These are phyloP conservation scores for Thermothielavioides terrestris DNA, from an alignment of 495 filamentous ascomycete species.

Conservation along the genomic window DNA sequence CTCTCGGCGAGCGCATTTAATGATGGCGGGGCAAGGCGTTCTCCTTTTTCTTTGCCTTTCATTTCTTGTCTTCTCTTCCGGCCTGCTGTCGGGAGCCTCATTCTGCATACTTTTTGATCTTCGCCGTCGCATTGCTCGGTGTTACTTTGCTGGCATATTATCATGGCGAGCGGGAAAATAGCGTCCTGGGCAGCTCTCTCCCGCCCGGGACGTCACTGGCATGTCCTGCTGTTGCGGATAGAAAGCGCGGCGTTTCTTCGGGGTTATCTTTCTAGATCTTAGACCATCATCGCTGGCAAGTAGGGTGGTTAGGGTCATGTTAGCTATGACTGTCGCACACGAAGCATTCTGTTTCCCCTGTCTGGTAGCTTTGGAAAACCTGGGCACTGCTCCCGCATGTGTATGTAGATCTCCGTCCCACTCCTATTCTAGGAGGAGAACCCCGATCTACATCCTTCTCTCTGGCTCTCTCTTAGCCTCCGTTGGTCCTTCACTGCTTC, in stretches of 20 bases:
- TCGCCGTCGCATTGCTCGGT: not conserved
- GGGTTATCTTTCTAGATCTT: not conserved
- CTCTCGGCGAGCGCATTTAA: slow-evolving; percentile 4
- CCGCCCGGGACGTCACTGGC: not conserved
- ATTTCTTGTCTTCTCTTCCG: not conserved
- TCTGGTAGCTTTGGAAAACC: too few species aligned
- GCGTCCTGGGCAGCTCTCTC: too few species aligned
- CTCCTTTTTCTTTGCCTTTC: slow-evolving; percentile 1
- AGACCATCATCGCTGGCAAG: not conserved
- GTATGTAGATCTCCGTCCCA: too few species aligned
- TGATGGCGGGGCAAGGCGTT: slow-evolving; percentile 12
- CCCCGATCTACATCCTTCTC: too few species aligned
- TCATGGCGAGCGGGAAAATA: not conserved
- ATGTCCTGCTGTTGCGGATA: not conserved
- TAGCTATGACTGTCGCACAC: not conserved
- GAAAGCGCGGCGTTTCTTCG: slow-evolving; percentile 1
- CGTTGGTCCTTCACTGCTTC: too few species aligned
- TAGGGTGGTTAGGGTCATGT: not conserved
- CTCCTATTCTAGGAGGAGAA: too few species aligned
- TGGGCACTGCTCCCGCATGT: too few species aligned
- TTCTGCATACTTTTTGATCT: slow-evolving; percentile 7
- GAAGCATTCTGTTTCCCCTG: too few species aligned
- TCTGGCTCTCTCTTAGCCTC: too few species aligned
- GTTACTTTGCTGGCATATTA: slow-evolving; percentile 3
- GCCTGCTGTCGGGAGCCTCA: not conserved